Evolutionary conservation across 352 stramenopile genomes (phyloP).

Genomic region (Phytophthora chlamydospora): DNA sequence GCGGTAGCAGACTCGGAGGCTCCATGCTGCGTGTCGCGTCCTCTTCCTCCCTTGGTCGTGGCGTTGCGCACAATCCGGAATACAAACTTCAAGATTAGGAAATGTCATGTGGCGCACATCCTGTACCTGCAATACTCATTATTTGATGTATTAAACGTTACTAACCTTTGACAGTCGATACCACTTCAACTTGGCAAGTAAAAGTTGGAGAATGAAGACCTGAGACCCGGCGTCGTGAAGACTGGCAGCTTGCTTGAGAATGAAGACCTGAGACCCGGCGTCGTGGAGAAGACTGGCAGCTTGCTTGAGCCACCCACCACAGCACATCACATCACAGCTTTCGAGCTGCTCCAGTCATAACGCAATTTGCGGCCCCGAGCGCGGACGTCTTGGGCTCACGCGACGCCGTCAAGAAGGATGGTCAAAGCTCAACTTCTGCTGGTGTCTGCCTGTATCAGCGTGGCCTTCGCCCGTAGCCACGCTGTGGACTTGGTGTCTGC

Average conservation of each 20-base stretch:
- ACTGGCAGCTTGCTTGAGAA: slow-evolving; percentile 13
- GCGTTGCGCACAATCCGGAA: slow-evolving; percentile 24
- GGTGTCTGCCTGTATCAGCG: slow-evolving; percentile 21
- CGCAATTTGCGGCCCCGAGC: slow-evolving; percentile 30
- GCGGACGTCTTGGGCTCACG: not conserved
- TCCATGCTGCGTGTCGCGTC: slow-evolving; percentile 25
- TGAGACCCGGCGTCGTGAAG: slow-evolving; percentile 27
- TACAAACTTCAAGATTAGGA: slow-evolving; percentile 32
- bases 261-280: slow-evolving; percentile 30
- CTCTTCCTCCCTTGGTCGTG: slow-evolving; percentile 19
- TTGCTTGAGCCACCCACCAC: not conserved
- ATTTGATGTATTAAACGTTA: not conserved
- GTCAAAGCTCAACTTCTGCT: slow-evolving; percentile 21
- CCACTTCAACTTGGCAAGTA: slow-evolving; percentile 30
- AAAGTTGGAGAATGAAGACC: slow-evolving; percentile 23
- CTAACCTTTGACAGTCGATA: not conserved
- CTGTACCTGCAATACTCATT: not conserved
- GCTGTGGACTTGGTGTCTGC: slow-evolving; percentile 15
- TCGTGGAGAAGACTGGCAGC: slow-evolving; percentile 2
- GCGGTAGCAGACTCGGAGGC: slow-evolving; percentile 59
- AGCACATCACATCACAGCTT: not conserved
- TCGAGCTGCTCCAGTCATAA: slow-evolving; percentile 15
- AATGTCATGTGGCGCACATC: not conserved
- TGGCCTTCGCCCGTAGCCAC: slow-evolving; percentile 8
- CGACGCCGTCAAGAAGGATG: slow-evolving; percentile 30